Evolutionary conservation across 2,329 filamentous ascomycete species (phyloP), one percentile per base, ranked within the genome.

Genomic region (Monosporascus sp.): DNA sequence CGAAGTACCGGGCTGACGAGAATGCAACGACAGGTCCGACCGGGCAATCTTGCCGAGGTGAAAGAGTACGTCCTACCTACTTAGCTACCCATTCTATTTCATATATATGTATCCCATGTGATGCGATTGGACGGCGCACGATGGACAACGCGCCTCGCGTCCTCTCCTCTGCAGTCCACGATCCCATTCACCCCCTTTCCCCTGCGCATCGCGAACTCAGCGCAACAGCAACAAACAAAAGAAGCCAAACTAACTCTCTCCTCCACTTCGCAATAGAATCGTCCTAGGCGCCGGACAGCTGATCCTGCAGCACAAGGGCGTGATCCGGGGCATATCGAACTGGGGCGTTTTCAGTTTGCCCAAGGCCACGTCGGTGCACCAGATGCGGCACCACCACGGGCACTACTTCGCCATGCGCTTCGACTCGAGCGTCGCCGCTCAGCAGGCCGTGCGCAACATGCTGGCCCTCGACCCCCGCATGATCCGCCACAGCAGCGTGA

Each of bases 391-490:
- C 80, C 83, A 83, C 59, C 82, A 85, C 62, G 94, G 94, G 51
- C 92, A 97, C 77, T 96, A 99, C 80, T 99, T 99, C 72, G 88
- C 96, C 67, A 89, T 99, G 88, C 89, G 94, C 63, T 99, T 96
- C 78, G 94, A 99, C 71, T 76, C 87, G 52, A 88, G 85, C 54
- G 75, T 85, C 7, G 71, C 77, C 49, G 86, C 89, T 7, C 93
- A 97, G 72, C 76, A 88, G 60, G 78, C 84, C 44, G 81, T 99
- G 41, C 81, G 86, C 56, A 80, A 80, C 55, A 93, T 89, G 18
- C 79, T 99, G 60, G 81, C 83, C 49, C 78, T 96, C 61, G 94
- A 99, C 74, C 93, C 94, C 41, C 80, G 94, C 53, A 89, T 97
- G 83, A 88, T 99, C 58, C 84, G 91, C 54, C 87, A 92, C 64